These are phyloP conservation scores for Xylariaceae sp. DNA, from an alignment of 2,329 filamentous ascomycete genomes.

Conservation along the genomic window DNA sequence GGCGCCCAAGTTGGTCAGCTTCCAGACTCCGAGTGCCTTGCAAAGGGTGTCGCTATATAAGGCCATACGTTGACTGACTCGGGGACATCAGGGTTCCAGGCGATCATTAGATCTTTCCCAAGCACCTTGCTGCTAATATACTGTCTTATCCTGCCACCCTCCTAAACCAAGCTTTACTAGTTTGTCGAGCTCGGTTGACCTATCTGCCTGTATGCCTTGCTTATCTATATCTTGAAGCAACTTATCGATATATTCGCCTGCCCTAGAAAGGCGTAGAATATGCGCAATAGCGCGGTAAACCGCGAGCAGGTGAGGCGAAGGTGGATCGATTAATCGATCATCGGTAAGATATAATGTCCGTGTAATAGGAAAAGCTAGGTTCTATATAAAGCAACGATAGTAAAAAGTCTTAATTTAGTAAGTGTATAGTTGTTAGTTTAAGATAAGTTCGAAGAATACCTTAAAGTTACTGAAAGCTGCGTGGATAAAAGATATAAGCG, in stretches of 20 bases:
- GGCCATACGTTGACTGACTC: too few species aligned
- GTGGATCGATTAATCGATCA: conserved; percentile 40
- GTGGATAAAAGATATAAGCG: conserved; percentile 39
- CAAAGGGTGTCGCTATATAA: too few species aligned
- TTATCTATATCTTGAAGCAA: conserved; percentile 35
- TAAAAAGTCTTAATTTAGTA: conserved; percentile 38
- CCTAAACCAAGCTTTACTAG: conserved; percentile 4
- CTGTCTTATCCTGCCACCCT: conserved; percentile 11
- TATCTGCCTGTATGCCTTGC: conserved; percentile 21
- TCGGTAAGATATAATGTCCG: conserved; percentile 38
- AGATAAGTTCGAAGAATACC: conserved; percentile 39
- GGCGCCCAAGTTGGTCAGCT: too few species aligned
- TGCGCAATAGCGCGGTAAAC: conserved; percentile 43
- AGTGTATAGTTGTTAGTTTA: conserved; percentile 35
- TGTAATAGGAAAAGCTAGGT: conserved; percentile 36
- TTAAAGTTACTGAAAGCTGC: conserved; percentile 42
- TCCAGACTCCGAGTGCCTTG: too few species aligned
- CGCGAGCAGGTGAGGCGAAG: conserved; percentile 42
- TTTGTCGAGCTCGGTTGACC: conserved; percentile 21
- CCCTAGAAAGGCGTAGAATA: conserved; percentile 42
- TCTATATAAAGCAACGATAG: neutral
- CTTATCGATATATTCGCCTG: conserved; percentile 42
- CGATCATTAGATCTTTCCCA: too few species aligned
- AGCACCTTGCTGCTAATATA: too few species aligned
- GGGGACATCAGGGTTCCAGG: too few species aligned